Conservation (phyloP, 2,329 filamentous ascomycete species). For the Chrysosphaeria jannelii region DNA sequence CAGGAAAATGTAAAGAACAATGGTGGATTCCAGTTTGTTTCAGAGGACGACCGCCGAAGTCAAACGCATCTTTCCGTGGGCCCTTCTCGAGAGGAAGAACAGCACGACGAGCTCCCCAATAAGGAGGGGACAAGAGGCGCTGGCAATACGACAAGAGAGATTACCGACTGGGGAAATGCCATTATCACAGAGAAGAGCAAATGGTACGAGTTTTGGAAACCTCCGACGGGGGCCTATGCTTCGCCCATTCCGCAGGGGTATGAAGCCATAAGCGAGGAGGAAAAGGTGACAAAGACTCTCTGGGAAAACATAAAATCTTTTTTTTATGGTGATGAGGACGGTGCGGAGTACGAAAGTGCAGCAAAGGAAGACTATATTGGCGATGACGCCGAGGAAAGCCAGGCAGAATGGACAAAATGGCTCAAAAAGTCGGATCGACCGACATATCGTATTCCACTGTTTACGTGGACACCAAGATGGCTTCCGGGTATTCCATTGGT, state of each 20-base stretch:
- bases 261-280: conserved; percentile 9
- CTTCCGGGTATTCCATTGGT: conserved; percentile 51
- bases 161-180: conserved; percentile 18
- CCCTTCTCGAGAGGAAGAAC: too few relatives aligned
- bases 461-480: conserved; percentile 27
- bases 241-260: conserved; percentile 28
- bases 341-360: too few relatives aligned
- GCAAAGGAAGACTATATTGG: conserved; percentile 27
- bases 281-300: not conserved
- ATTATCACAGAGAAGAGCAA: conserved; percentile 14
- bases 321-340: conserved; percentile 33
- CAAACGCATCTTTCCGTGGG: conserved; percentile 1
- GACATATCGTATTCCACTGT: conserved; percentile 43
- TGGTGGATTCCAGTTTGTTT: conserved; percentile 17
- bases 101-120: conserved; percentile 1
- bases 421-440: conserved; percentile 56
- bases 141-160: conserved; percentile 23
- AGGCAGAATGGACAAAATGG: conserved; percentile 56
- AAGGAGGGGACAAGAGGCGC: too few relatives aligned
- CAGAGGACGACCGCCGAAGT: not conserved
- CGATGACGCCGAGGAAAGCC: conserved; percentile 27
- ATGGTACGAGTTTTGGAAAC: conserved; percentile 37
- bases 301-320: conserved; percentile 18
- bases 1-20: too few relatives aligned
- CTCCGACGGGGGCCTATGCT: conserved; percentile 26